Conservation (phyloP, 2,329 filamentous ascomycete genomes). For the Colletotrichum tamarilloi region DNA sequence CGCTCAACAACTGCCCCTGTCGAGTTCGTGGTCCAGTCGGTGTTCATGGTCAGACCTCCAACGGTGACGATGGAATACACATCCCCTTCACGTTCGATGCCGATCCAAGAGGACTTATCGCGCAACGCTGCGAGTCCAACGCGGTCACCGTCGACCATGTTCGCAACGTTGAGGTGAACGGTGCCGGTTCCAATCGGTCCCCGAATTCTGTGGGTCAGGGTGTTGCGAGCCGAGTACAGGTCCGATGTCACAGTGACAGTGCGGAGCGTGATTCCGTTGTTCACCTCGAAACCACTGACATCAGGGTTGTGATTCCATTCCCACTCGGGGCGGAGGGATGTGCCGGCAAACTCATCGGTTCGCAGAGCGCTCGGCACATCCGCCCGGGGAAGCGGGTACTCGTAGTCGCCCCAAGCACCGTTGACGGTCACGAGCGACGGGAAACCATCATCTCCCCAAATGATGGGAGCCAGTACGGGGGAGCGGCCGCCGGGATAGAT, state of each 20-base stretch:
- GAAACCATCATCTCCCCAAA: slow-evolving; percentile 58
- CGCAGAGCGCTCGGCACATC: not conserved
- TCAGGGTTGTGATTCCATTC: slow-evolving; percentile 73
- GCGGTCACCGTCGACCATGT: slow-evolving; percentile 60
- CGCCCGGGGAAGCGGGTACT: slow-evolving; percentile 42
- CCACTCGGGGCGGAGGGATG: slow-evolving; percentile 56
- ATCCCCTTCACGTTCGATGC: slow-evolving; percentile 51
- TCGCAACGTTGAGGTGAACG: slow-evolving; percentile 56
- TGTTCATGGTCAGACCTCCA: slow-evolving; percentile 6
- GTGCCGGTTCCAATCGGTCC: slow-evolving; percentile 58
- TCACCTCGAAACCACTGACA: slow-evolving; percentile 53
- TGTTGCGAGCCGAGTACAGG: slow-evolving; percentile 55
- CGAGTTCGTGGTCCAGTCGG: not conserved
- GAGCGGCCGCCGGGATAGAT: slow-evolving; percentile 65
- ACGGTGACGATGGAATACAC: slow-evolving; percentile 39
- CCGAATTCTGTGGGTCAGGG: slow-evolving; percentile 55
- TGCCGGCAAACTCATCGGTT: slow-evolving; percentile 41
- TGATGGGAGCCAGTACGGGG: slow-evolving; percentile 64
- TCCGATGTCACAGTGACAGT: slow-evolving; percentile 62
- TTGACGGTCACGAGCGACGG: slow-evolving; percentile 54
- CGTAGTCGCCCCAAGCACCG: slow-evolving; percentile 58
- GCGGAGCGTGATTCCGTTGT: slow-evolving; percentile 48
- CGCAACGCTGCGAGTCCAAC: slow-evolving; percentile 59
- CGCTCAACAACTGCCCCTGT: not conserved
- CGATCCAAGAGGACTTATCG: slow-evolving; percentile 61